A percentile compares a stretch with the other conserved stretches of the same genome.
Conservation (phyloP, 1,139 yeast species). For the Protomyces lactucae-debilis region DNA sequence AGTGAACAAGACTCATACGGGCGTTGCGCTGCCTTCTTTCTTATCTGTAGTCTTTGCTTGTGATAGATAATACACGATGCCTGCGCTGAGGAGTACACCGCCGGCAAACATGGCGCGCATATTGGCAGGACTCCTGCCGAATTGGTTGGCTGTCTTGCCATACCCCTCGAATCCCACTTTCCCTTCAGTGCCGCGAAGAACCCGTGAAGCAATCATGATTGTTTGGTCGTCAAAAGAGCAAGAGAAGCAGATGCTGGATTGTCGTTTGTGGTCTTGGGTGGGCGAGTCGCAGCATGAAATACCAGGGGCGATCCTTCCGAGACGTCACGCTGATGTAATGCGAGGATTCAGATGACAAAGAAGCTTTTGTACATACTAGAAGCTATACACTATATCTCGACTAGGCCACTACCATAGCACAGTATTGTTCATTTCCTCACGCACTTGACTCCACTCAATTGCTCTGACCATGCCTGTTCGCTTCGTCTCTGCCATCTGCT, state of each 20-base stretch:
- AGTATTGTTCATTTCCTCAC: background rate
- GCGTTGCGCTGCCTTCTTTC: conserved; percentile 15
- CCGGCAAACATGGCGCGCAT: conserved; percentile 13
- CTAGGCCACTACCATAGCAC: background rate
- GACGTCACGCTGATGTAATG: no score
- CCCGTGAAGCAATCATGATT: conserved; percentile 2
- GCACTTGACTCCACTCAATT: background rate
- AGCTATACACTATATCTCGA: no score
- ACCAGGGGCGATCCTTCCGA: no score
- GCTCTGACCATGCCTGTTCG: background rate
- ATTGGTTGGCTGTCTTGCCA: conserved; percentile 23
- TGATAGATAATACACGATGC: conserved; percentile 2
- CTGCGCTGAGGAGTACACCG: background rate
- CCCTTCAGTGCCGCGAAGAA: conserved; percentile 18
- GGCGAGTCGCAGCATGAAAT: background rate
- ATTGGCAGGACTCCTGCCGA: conserved; percentile 13
- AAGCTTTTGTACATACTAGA: no score
- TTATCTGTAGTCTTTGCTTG: conserved; percentile 6
- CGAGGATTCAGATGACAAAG: no score
- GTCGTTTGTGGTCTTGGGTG: background rate
- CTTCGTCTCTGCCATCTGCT: background rate
- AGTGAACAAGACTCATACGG: background rate
- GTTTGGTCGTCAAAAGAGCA: background rate
- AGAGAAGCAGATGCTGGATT: no score
- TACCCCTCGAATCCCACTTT: conserved; percentile 23